Base-by-base conservation (phyloP, 768 basidiomycete genomes). In the Sarcodon aspratus region DNA sequence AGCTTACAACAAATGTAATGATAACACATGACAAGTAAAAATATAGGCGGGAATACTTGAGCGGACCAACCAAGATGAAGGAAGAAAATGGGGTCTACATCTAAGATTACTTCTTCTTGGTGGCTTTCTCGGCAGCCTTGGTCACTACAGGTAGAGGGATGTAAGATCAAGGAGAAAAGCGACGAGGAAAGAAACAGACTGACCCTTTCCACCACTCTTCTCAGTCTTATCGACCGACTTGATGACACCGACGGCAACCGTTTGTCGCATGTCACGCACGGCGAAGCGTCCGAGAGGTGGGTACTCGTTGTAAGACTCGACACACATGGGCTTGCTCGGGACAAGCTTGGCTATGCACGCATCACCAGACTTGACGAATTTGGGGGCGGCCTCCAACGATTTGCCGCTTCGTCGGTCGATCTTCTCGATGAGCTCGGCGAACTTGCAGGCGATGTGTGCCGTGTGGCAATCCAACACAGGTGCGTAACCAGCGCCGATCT, bases 381-480 rank as follows among this genome's bases (percentile, higher is more conserved):
- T 99, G 72, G 96, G 96, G 49, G 65, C 32, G 61, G 74, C 71
- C 69, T 96, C 94, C 50, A 96, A 77, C 46, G 78, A 75, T 75
- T 97, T 97, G 69, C 95, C 95, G 66, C 88, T 85, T 68, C 95
- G 92, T 66, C 95, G 90, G 74, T 98, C 96, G 66, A 99, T 95
- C 82, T 96, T 99, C 81, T 98, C 93, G 62, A 94, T 75, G 69
- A 98, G 83, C 71, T 96, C 93, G 56, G 91, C 79, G 72, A 99
- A 98, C 75, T 96, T 97, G 86, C 95, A 97, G 55, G 94, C 95
- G 63, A 97, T 96, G 80, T 97, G 95, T 69, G 95, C 95, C 53
- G 95, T 99, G 82, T 99, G 96, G 74, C 96, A 99, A 75, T 99
- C 96, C 60, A 99, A 85, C 55, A 99, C 96, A 49, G 95, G 95